These are phyloP conservation scores for Trichoderma guizhouense DNA, from an alignment of 2,329 filamentous ascomycete genomes.

Conservation along the genomic window DNA sequence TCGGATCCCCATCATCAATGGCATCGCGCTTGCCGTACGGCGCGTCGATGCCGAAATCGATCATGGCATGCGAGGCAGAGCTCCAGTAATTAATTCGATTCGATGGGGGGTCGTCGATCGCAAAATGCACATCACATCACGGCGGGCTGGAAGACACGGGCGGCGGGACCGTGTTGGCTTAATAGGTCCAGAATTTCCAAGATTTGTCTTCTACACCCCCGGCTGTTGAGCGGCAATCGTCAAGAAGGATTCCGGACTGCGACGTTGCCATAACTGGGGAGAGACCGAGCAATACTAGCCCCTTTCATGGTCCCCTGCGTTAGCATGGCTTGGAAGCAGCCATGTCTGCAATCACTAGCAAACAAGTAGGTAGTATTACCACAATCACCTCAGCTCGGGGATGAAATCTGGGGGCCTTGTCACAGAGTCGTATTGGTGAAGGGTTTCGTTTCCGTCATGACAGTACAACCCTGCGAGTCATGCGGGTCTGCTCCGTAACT, in stretches of 20 bases:
- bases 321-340: neutral
- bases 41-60: neutral
- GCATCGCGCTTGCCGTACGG: neutral
- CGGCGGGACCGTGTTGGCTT: neutral
- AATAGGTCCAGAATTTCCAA: neutral
- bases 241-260: neutral
- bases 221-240: neutral
- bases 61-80: constrained; percentile 3
- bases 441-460: neutral
- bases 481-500: neutral
- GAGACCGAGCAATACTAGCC: neutral
- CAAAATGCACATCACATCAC: neutral
- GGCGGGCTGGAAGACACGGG: neutral
- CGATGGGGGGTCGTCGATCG: neutral
- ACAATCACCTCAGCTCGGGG: neutral
- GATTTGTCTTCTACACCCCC: neutral
- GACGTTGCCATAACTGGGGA: neutral
- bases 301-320: neutral
- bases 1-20: constrained; percentile 1
- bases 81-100: neutral
- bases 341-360: neutral
- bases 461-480: neutral
- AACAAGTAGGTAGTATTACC: neutral
- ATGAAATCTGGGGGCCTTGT: neutral
- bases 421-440: neutral